Conservation (phyloP, 768 basidiomycete species). For the Kwoniella bestiolae region DNA sequence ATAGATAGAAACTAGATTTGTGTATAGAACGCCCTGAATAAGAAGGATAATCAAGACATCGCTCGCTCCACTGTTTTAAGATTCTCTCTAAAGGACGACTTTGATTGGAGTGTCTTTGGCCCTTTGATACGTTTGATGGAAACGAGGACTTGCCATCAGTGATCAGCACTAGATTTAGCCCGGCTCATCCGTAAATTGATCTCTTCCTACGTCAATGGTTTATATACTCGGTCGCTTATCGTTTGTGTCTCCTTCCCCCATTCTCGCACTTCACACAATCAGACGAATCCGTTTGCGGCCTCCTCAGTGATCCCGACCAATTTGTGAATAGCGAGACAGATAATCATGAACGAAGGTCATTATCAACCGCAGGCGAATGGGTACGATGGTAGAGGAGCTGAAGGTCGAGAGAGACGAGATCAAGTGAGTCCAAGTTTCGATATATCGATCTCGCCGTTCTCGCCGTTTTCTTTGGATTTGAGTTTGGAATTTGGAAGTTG, state of each 20-base stretch:
- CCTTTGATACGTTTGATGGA: neutral
- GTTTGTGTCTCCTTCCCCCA: neutral
- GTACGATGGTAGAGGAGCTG: constrained; percentile 15
- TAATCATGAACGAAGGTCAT: constrained; percentile 31
- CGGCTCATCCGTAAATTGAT: neutral
- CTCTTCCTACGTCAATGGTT: neutral
- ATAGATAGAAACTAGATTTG: neutral
- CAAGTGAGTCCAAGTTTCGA: constrained; percentile 17
- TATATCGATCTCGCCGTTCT: constrained; percentile 6
- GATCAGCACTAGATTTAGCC: neutral
- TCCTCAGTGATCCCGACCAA: neutral
- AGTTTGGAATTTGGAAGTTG: neutral
- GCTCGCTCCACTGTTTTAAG: neutral
- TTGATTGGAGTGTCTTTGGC: neutral
- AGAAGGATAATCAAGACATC: neutral
- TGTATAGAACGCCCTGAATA: no score
- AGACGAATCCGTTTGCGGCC: neutral
- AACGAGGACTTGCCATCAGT: neutral
- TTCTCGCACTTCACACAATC: no score
- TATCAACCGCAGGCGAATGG: constrained; percentile 21
- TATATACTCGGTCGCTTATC: neutral
- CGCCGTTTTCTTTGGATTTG: neutral
- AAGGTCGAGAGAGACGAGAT: constrained; percentile 24
- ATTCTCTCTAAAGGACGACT: neutral
- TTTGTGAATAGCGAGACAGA: neutral